phyloP scores from a whole-genome alignment of 2,329 filamentous ascomycete species.

The Chrysoporthe deuterocubensis region DNA sequence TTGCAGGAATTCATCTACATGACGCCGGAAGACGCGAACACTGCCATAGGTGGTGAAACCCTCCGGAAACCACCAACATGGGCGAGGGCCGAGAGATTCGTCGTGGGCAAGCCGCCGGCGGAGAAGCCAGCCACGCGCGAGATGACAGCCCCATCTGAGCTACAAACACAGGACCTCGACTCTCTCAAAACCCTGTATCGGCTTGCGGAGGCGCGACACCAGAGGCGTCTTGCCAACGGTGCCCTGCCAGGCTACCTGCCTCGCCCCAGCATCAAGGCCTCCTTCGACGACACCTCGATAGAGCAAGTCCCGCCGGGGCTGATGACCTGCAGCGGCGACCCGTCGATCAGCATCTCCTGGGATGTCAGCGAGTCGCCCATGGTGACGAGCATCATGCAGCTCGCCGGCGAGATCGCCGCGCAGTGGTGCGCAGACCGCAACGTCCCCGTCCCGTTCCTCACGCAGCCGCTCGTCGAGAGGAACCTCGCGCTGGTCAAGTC shows the following conservation, averaged over 20 bases:
- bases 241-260: constrained; percentile 54
- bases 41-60: constrained; percentile 26
- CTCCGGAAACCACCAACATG: constrained; percentile 13
- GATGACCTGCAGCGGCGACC: constrained; percentile 49
- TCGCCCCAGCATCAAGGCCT: constrained; percentile 48
- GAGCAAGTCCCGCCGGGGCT: constrained; percentile 32
- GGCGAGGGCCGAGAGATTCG: constrained; percentile 33
- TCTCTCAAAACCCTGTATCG: constrained; percentile 53
- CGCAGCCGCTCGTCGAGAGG: constrained; percentile 47
- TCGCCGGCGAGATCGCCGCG: constrained; percentile 65
- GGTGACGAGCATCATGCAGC: constrained; percentile 59
- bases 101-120: constrained; percentile 39
- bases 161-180: constrained; percentile 47
- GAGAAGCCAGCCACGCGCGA: constrained; percentile 40
- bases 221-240: constrained; percentile 49
- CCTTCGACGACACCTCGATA: constrained; percentile 42
- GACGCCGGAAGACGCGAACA: constrained; percentile 54
- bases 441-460: constrained; percentile 64
- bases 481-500: constrained; percentile 44
- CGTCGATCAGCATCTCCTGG: constrained; percentile 52
- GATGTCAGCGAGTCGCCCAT: constrained; percentile 38
- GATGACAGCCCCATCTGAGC: constrained; percentile 48
- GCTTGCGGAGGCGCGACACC: constrained; percentile 52
- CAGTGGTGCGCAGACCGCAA: constrained; percentile 61
- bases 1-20: constrained; percentile 62